Percentiles rank a stretch among this genome's conserved stretches.
phyloP scores from a whole-genome alignment of 257 asterid species.

The Vinca minor region DNA sequence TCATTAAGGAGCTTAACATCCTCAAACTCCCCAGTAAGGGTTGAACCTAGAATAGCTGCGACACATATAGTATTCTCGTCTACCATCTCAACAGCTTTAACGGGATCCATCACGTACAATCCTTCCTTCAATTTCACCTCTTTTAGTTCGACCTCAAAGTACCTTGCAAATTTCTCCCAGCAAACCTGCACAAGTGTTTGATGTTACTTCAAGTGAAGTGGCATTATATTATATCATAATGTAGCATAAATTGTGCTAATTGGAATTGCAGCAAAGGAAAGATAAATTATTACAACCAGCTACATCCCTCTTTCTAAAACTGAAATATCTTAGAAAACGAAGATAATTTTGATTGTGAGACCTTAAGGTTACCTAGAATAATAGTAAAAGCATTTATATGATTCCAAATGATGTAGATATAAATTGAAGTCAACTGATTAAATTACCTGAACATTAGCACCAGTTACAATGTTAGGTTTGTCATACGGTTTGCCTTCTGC shows the following conservation, averaged over 20 bases:
- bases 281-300: background rate
- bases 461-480: slow-evolving; percentile 65
- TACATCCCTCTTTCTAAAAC: background rate
- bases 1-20: slow-evolving; percentile 65
- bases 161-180: slow-evolving; percentile 77
- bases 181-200: slow-evolving; percentile 36
- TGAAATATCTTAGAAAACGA: background rate
- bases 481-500: slow-evolving; percentile 46
- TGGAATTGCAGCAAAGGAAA: background rate
- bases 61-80: slow-evolving; percentile 75
- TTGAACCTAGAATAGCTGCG: slow-evolving; percentile 77
- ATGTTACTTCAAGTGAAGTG: background rate
- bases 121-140: slow-evolving; percentile 70
- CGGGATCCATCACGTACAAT: slow-evolving; percentile 59
- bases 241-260: background rate
- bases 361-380: background rate
- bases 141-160: slow-evolving; percentile 70
- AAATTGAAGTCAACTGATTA: background rate
- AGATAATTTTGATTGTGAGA: background rate
- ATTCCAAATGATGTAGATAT: too few relatives aligned
- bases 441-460: slow-evolving; percentile 64
- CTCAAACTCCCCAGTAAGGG: slow-evolving; percentile 67
- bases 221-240: background rate
- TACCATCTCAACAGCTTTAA: slow-evolving; percentile 58
- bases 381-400: background rate